Evolutionary conservation across 2,329 filamentous ascomycete genomes (phyloP), one percentile per base, ranked within the genome.

Genomic region (Diaporthe amygdali): DNA sequence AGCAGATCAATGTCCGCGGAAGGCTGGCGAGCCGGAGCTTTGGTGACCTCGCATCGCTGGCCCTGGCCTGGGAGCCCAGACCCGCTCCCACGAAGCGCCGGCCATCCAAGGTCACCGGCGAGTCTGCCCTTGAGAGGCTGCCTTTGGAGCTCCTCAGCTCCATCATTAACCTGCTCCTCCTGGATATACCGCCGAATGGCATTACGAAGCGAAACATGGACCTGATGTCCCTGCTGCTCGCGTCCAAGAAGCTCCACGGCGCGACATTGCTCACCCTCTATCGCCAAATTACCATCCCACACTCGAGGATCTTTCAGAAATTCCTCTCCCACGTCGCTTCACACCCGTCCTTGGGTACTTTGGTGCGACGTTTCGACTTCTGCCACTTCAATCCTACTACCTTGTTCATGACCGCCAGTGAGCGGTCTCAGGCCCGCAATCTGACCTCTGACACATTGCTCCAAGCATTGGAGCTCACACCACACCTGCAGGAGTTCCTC

Each of bases 321-420:
- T 94, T 95, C 76, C 87, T 95, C 61, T 85, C 86, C 71, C 93
- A 94, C 77, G 85, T 96, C 74, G 84, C 85, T 55, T 83, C 88
- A 71, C 91, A 95, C 78, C 89, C 90, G 2, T 85, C 90, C 10
- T 85, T 95, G 68, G 94, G 93, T 55, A 92, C 90, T 49, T 90
- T 95, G 76, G 93, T 96, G 54, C 90, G 92, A 71, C 91, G 94
- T 64, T 84, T 96, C 55, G 94, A 96, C 82, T 95, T 96, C 77
- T 95, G 93, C 73, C 93, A 95, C 84, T 95, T 95, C 82, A 95
- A 94, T 79, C 93, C 93, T 27, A 90, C 92, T 68, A 92, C 92
- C 69, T 86, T 94, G 74, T 94, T 95, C 78, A 89, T 89, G 72
- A 94, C 92, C 20, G 92, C 91, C 75, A 90, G 91, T 79, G 92